phyloP scores from a whole-genome alignment of 305 asterid species.

The Rubia peregrina region DNA sequence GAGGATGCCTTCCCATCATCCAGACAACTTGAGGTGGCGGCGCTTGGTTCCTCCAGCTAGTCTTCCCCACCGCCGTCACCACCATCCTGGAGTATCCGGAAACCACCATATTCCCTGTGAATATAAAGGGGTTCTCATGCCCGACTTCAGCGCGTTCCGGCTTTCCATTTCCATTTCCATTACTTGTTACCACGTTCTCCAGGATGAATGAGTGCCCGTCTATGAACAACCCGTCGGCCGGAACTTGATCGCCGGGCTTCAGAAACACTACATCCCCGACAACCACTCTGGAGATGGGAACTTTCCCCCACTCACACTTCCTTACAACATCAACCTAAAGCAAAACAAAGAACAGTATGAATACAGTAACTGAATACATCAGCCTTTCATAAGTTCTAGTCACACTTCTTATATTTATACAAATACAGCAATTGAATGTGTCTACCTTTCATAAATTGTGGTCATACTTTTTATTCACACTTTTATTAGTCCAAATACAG shows the following conservation, averaged over 20 bases:
- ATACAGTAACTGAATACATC: background rate
- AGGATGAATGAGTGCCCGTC: slow-evolving; percentile 10
- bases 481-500: too few relatives aligned
- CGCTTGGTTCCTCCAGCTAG: background rate
- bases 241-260: slow-evolving; percentile 14
- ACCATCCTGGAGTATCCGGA: slow-evolving; percentile 8
- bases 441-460: too few relatives aligned
- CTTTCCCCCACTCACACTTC: background rate
- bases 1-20: background rate
- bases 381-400: background rate
- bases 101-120: slow-evolving; percentile 3
- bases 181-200: background rate
- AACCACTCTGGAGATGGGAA: background rate
- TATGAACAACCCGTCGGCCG: slow-evolving; percentile 12
- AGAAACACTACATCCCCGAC: slow-evolving; percentile 15
- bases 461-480: too few relatives aligned
- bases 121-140: slow-evolving; percentile 10
- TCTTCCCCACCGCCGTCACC: slow-evolving; percentile 12
- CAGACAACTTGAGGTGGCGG: background rate
- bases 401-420: background rate
- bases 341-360: background rate
- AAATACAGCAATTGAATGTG: too few relatives aligned
- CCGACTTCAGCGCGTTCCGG: slow-evolving; percentile 6
- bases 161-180: slow-evolving; percentile 1
- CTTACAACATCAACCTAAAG: slow-evolving; percentile 15